Conservation (phyloP, 179 eudicot genomes). For the Kewa caespitosa region DNA sequence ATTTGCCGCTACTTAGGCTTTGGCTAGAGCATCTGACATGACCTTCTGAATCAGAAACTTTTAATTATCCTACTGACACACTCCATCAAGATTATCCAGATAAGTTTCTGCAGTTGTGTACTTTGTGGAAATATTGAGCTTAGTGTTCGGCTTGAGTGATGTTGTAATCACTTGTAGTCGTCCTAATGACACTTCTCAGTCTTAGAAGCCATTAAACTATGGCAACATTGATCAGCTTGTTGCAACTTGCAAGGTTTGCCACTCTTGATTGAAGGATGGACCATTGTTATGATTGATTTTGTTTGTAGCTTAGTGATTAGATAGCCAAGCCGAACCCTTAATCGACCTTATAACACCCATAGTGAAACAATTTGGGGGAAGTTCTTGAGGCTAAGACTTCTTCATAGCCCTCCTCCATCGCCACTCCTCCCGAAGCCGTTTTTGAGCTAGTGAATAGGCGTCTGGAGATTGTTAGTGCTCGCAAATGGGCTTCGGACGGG, state of each 20-base stretch:
- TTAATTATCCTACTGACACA: not conserved
- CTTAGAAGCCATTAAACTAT: not conserved
- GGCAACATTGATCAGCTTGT: not conserved
- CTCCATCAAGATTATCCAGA: not conserved
- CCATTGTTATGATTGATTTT: too few relatives aligned
- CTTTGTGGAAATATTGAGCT: not conserved
- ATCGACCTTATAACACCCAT: not conserved
- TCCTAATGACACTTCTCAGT: too few relatives aligned
- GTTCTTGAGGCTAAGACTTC: too few relatives aligned
- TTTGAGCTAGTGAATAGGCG: not conserved
- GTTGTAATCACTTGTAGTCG: not conserved
- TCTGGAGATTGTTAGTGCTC: too few relatives aligned
- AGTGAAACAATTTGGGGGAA: not conserved
- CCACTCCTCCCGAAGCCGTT: not conserved
- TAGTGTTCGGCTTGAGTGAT: not conserved
- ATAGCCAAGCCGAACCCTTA: not conserved
- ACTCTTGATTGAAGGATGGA: not conserved
- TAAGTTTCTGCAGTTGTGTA: not conserved
- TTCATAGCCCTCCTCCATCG: too few relatives aligned
- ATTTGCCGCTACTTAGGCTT: too few relatives aligned
- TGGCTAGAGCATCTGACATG: not conserved
- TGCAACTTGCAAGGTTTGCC: not conserved
- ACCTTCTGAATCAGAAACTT: not conserved
- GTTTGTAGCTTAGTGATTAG: not conserved
- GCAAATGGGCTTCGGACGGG: too few relatives aligned